Percentiles rank a stretch among this genome's conserved stretches.
Conservation (phyloP, 352 stramenopile genomes). For the Thraustotheca clavata region DNA sequence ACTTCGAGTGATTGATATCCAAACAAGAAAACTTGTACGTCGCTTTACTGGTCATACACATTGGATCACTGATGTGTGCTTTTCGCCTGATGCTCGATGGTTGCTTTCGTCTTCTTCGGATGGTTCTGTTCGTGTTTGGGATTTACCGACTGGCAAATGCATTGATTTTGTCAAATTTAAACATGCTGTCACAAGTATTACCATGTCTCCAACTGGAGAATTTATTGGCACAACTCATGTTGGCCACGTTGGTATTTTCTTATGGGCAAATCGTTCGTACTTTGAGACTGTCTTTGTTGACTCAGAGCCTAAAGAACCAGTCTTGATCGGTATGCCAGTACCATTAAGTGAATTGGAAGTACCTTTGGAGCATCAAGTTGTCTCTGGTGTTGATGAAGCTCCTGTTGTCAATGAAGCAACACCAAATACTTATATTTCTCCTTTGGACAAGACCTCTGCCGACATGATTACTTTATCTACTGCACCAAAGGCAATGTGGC, state of each 20-base stretch:
- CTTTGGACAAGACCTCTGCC: conserved; percentile 30
- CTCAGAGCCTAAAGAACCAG: conserved; percentile 54
- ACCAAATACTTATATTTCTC: conserved; percentile 31
- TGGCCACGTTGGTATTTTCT: conserved; percentile 85
- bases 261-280: conserved; percentile 93
- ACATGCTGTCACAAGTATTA: conserved; percentile 84
- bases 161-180: conserved; percentile 94
- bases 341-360: conserved; percentile 76
- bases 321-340: conserved; percentile 88
- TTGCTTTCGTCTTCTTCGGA: conserved; percentile 82
- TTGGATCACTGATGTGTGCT: conserved; percentile 83
- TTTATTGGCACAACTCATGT: conserved; percentile 94
- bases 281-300: conserved; percentile 87
- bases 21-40: conserved; percentile 79
- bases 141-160: conserved; percentile 92
- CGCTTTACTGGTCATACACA: conserved; percentile 76
- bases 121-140: conserved; percentile 87
- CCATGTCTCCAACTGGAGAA: conserved; percentile 91
- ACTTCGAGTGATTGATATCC: conserved; percentile 79
- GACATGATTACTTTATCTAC: conserved; percentile 70
- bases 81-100: conserved; percentile 85
- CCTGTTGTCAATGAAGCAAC: conserved; percentile 33
- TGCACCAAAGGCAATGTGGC: conserved; percentile 79
- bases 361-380: conserved; percentile 20
- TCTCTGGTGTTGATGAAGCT: conserved; percentile 32